Evolutionary conservation across 805 yeast genomes (phyloP), one percentile per base, ranked within the genome.

Genomic region (Yarrowia divulgata): DNA sequence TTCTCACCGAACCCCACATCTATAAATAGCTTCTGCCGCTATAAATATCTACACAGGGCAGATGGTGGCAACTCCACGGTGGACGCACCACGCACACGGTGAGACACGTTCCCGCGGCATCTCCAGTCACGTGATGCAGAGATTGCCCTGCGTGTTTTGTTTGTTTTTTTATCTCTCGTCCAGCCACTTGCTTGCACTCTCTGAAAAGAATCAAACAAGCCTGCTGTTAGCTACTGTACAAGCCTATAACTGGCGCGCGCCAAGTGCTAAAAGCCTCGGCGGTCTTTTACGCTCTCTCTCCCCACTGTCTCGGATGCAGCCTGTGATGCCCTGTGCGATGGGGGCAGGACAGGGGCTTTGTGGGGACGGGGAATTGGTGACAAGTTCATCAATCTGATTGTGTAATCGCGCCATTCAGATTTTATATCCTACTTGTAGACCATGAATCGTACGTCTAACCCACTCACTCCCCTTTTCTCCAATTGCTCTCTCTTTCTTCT

Each of bases 241-340:
- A n/a, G n/a, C n/a, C n/a, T n/a, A n/a, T n/a, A n/a, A 23, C 29
- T 23, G 29, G 29, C 29, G 29, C 29, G 29, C 29, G 29, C 29
- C 29, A 23, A 34, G 55, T 32, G 42, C 57, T 18, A 52, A n/a
- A 52, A 32, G 29, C 57, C 42, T 52, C 57, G 55, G 39, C 39
- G 39, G 55, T 50, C 16, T 23, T 23, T 13, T 29, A 48, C 35
- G 43, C 58, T 34, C 29, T 23, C 29, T 23, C 29, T 23, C 58
- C 58, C 43, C 43, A 34, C 43, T 52, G 58, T 52, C 58, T 52
- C 58, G 58, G 58, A 52, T 52, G 58, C 58, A 52, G 58, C 58
- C 43, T 13, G 58, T 18, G 58, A 52, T 52, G 58, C 58, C 55
- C 55, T 49, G 54, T 32, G 37, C 14, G 13, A 23, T 43, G 23